Percentiles rank a stretch among this genome's conserved stretches.
These are phyloP conservation scores for Paragyromitra xinjiangensis DNA, from an alignment of 495 filamentous ascomycete genomes.

Conservation along the genomic window DNA sequence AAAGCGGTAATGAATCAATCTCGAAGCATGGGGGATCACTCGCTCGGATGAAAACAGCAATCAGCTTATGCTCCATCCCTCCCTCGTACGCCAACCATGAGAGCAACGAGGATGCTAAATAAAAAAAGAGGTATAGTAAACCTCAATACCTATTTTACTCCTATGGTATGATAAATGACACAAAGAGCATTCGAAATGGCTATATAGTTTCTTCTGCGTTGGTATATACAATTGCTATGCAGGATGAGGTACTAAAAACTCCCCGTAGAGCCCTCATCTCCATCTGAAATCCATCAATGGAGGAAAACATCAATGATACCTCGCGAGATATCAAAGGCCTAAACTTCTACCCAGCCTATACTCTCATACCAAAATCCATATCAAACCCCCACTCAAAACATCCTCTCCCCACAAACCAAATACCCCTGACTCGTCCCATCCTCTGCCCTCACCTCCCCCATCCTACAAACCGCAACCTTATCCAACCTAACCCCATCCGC, in stretches of 20 bases:
- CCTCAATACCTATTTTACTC: too few species aligned
- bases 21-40: neutral
- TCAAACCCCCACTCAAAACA: neutral
- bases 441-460: constrained; percentile 68
- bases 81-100: too few species aligned
- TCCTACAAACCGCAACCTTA: constrained; percentile 74
- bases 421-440: constrained; percentile 59
- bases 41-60: neutral
- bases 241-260: too few species aligned
- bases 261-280: too few species aligned
- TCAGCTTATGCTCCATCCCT: too few species aligned
- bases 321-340: neutral
- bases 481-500: constrained; percentile 70
- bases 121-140: too few species aligned
- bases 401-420: constrained; percentile 14
- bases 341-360: neutral
- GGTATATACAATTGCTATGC: too few species aligned
- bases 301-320: neutral
- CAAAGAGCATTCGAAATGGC: too few species aligned
- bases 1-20: neutral
- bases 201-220: too few species aligned
- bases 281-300: too few species aligned
- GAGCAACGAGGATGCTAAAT: too few species aligned
- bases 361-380: neutral
- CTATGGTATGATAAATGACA: too few species aligned